Conservation (phyloP, 2,329 filamentous ascomycete species). For the Penicillium hordei region DNA sequence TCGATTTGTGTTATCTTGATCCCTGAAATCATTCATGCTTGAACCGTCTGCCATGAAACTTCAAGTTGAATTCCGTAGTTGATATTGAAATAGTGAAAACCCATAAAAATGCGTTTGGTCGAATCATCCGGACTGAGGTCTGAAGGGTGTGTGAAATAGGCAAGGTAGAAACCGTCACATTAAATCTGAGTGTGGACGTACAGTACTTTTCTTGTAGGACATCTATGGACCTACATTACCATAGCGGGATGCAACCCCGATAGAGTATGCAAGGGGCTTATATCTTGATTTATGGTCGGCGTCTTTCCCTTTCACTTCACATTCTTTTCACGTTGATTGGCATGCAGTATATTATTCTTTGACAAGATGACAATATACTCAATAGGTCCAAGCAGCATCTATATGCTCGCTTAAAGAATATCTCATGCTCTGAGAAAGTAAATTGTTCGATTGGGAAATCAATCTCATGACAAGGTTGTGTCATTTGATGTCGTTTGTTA, state of each 20-base stretch:
- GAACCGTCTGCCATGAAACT: slow-evolving; percentile 13
- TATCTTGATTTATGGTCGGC: not conserved
- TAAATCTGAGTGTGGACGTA: not conserved
- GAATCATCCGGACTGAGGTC: slow-evolving; percentile 1
- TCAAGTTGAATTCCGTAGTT: not conserved
- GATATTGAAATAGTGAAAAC: not conserved
- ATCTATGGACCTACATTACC: not conserved
- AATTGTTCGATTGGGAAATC: no score
- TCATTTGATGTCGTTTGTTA: not conserved
- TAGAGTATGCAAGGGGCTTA: slow-evolving; percentile 4
- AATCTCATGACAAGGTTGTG: not conserved
- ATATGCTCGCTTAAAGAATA: not conserved
- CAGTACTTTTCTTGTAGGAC: not conserved
- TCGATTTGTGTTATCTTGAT: slow-evolving; percentile 8
- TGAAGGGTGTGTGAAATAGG: not conserved
- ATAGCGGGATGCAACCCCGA: not conserved
- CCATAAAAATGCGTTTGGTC: not conserved
- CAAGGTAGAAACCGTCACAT: not conserved
- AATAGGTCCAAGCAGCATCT: not conserved
- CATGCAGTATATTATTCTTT: not conserved
- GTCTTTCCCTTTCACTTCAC: not conserved
- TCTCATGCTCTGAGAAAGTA: not conserved
- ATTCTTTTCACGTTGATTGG: not conserved
- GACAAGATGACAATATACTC: not conserved
- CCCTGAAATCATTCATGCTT: slow-evolving; percentile 11